These are phyloP conservation scores for Rhodotorula paludigena DNA, from an alignment of 768 basidiomycete species.

Conservation along the genomic window DNA sequence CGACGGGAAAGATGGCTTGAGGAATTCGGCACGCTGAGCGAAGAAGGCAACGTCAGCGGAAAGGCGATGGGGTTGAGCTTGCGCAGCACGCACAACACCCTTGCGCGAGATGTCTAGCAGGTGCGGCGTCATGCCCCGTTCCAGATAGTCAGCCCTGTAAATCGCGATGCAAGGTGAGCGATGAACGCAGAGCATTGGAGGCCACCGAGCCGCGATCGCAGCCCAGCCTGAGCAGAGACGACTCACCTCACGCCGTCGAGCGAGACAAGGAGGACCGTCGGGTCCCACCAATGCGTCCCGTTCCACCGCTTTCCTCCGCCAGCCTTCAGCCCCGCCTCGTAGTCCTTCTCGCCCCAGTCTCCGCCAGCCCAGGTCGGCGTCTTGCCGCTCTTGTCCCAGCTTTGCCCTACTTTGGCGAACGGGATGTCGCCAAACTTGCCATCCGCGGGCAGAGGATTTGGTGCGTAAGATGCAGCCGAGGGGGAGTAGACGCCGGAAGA, in stretches of 20 bases:
- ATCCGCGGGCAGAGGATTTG: conserved; percentile 17
- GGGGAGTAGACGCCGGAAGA: conserved; percentile 7
- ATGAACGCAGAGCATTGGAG: no score
- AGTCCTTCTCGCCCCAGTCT: conserved; percentile 8
- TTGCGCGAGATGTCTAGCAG: conserved; percentile 71
- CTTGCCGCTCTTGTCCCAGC: background rate
- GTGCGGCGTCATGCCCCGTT: conserved; percentile 78
- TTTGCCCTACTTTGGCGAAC: conserved; percentile 26
- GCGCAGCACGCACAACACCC: conserved; percentile 53
- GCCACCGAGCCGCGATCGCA: conserved; percentile 44
- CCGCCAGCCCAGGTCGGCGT: conserved; percentile 32
- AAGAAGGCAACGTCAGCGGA: background rate
- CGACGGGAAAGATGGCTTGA: conserved; percentile 83
- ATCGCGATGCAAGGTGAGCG: background rate
- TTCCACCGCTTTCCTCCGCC: conserved; percentile 53
- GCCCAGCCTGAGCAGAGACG: conserved; percentile 49
- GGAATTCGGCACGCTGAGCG: conserved; percentile 64
- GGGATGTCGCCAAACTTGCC: conserved; percentile 30
- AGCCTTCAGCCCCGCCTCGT: background rate
- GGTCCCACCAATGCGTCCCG: conserved; percentile 74
- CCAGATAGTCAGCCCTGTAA: conserved; percentile 74
- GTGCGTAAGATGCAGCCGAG: background rate
- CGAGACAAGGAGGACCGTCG: conserved; percentile 75
- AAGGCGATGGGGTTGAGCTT: background rate
- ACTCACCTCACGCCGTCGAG: conserved; percentile 64